These are phyloP conservation scores for Neohortaea acidophila DNA, from an alignment of 495 filamentous ascomycete species.

Conservation along the genomic window DNA sequence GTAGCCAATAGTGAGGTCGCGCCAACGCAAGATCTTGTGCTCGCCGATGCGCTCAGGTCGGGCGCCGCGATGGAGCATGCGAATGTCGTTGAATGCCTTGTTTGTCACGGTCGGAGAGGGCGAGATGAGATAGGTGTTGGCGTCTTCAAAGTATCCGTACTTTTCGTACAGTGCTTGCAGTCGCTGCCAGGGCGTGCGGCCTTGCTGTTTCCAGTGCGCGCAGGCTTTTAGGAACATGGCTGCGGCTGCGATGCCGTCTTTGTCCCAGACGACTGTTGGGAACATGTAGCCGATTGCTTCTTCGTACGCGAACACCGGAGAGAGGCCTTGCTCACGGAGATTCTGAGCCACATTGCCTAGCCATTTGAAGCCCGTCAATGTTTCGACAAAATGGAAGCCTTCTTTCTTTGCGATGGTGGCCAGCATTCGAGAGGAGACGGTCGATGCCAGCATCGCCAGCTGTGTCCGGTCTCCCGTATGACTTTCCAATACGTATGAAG, in stretches of 20 bases:
- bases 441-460: slow-evolving; percentile 42
- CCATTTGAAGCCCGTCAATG: slow-evolving; percentile 67
- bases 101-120: slow-evolving; percentile 37
- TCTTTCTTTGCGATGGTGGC: slow-evolving; percentile 39
- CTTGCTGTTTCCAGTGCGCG: slow-evolving; percentile 36
- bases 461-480: slow-evolving; percentile 22
- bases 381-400: slow-evolving; percentile 45
- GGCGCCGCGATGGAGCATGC: slow-evolving; percentile 15
- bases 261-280: slow-evolving; percentile 47
- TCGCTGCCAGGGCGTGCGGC: slow-evolving; percentile 42
- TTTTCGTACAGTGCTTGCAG: slow-evolving; percentile 45
- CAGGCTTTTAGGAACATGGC: slow-evolving; percentile 45
- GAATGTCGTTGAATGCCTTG: slow-evolving; percentile 40
- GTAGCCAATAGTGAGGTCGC: slow-evolving; percentile 51
- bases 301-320: slow-evolving; percentile 49
- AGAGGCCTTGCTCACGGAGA: slow-evolving; percentile 27
- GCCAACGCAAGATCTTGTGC: slow-evolving; percentile 39
- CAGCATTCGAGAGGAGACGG: slow-evolving; percentile 55
- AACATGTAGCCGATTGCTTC: slow-evolving; percentile 70
- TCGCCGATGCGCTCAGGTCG: slow-evolving; percentile 24
- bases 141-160: slow-evolving; percentile 50
- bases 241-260: slow-evolving; percentile 57
- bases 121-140: slow-evolving; percentile 55
- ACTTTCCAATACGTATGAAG: slow-evolving; percentile 40
- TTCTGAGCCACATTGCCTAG: slow-evolving; percentile 32